These are phyloP conservation scores for Colletotrichum sp. DNA, from an alignment of 2,329 filamentous ascomycete genomes.

Conservation along the genomic window DNA sequence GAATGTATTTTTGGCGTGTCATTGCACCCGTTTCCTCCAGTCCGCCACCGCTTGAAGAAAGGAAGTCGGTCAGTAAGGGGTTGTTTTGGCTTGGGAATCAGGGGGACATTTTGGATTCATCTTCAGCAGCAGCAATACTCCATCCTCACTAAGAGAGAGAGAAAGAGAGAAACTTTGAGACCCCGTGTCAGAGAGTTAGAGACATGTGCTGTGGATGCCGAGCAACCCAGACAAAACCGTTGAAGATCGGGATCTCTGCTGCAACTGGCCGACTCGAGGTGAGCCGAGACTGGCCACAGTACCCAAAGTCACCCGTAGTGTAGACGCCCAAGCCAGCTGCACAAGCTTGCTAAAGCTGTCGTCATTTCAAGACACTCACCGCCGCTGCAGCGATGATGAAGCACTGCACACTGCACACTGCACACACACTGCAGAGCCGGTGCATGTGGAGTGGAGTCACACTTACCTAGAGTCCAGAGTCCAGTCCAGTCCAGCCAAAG, in stretches of 20 bases:
- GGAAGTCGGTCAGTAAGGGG: neutral
- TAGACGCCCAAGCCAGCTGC: neutral
- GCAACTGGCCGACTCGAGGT: neutral
- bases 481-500: neutral
- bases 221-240: neutral
- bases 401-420: neutral
- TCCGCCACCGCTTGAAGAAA: neutral
- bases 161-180: neutral
- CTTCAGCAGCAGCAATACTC: neutral
- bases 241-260: neutral
- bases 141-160: neutral
- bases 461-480: too few species aligned
- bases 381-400: constrained; percentile 10
- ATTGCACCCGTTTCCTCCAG: neutral
- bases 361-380: constrained; percentile 17
- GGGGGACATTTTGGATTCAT: neutral
- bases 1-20: constrained; percentile 16
- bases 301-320: neutral
- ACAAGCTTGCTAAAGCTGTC: neutral
- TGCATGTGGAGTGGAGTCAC: neutral
- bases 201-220: neutral
- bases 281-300: neutral
- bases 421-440: neutral
- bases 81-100: neutral
- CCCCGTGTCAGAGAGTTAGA: neutral